phyloP scores from a whole-genome alignment of 129 eudicot species.

The Glebionis coronaria region DNA sequence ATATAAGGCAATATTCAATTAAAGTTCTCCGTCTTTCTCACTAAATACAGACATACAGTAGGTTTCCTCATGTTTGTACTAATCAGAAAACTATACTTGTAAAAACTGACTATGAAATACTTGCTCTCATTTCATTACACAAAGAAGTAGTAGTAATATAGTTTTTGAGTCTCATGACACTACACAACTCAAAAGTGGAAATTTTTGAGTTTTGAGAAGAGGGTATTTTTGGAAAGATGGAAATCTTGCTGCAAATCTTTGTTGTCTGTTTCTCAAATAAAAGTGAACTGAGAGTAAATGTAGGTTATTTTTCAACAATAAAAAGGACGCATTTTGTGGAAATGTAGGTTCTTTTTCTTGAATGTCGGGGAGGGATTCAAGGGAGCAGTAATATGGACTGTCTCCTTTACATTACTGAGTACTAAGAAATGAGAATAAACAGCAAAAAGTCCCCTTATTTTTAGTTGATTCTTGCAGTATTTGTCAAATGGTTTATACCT shows the following conservation, averaged over 20 bases:
- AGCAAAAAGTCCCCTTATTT: too few relatives aligned
- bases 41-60: too few relatives aligned
- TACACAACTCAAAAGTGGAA: constrained; percentile 7
- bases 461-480: too few relatives aligned
- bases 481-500: too few relatives aligned
- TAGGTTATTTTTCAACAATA: too few relatives aligned
- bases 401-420: constrained; percentile 24
- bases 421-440: too few relatives aligned
- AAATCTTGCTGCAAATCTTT: constrained; percentile 16
- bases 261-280: constrained; percentile 19
- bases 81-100: constrained; percentile 19
- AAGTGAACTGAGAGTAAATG: constrained; percentile 10
- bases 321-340: too few relatives aligned
- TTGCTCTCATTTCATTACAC: constrained; percentile 21
- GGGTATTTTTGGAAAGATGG: constrained; percentile 26
- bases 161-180: constrained; percentile 16
- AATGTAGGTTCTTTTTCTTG: constrained; percentile 21
- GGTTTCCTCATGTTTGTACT: constrained; percentile 81
- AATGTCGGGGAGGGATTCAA: constrained; percentile 28
- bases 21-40: too few relatives aligned
- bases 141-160: neutral
- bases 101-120: neutral
- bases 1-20: too few relatives aligned
- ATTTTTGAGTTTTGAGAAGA: constrained; percentile 21
- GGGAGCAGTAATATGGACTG: constrained; percentile 21